A percentile compares a stretch with the other conserved stretches of the same genome.
Conservation (phyloP, 352 stramenopile species). For the Phytophthora constricta region DNA sequence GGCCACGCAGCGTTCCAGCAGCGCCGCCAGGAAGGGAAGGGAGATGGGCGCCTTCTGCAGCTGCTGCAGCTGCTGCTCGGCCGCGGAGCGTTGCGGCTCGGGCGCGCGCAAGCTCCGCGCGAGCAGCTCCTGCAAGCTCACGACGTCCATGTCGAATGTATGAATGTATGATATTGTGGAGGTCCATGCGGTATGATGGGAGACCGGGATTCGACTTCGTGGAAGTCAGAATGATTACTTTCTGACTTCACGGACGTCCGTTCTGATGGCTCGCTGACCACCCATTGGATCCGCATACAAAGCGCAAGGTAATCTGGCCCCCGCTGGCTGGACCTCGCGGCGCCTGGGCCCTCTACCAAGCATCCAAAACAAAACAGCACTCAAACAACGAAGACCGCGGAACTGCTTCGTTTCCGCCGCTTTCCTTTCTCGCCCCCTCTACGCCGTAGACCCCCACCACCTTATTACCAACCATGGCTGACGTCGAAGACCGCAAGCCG, state of each 20-base stretch:
- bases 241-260: neutral
- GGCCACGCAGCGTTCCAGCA: constrained; percentile 60
- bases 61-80: constrained; percentile 64
- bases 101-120: constrained; percentile 47
- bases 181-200: neutral
- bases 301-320: constrained; percentile 54
- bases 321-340: constrained; percentile 2
- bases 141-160: constrained; percentile 9
- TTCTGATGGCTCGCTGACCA: constrained; percentile 40
- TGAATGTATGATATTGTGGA: neutral
- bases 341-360: constrained; percentile 30
- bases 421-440: constrained; percentile 30
- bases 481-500: constrained; percentile 79
- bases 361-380: constrained; percentile 46
- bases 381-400: constrained; percentile 48
- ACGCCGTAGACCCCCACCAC: constrained; percentile 31
- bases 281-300: constrained; percentile 71
- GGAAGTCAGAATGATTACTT: neutral
- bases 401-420: constrained; percentile 28
- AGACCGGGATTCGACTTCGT: neutral
- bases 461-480: constrained; percentile 76
- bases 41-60: constrained; percentile 48
- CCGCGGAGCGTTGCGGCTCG: constrained; percentile 47
- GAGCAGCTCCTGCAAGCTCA: constrained; percentile 59
- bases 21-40: constrained; percentile 42